Conservation (phyloP, 495 filamentous ascomycete genomes). For the Tuber calosporum region DNA sequence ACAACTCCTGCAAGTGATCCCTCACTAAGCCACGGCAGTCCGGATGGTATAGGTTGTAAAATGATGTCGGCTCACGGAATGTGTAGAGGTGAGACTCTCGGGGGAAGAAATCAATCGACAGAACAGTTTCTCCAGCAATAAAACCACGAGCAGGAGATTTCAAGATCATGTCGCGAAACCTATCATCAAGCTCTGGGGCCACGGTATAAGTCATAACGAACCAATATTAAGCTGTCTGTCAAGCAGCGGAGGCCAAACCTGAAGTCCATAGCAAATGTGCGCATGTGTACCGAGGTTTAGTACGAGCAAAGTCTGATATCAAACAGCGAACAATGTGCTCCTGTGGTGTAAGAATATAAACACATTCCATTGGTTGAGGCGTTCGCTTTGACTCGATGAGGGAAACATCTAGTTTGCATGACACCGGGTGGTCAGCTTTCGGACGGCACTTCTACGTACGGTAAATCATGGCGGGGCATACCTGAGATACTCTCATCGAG, state of each 20-base stretch:
- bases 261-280: conserved; percentile 78
- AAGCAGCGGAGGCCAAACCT: conserved; percentile 47
- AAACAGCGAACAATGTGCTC: conserved; percentile 86
- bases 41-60: conserved; percentile 85
- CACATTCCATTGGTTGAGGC: conserved; percentile 80
- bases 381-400: conserved; percentile 72
- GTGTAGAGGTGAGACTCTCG: conserved; percentile 86
- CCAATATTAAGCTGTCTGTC: conserved; percentile 13
- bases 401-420: conserved; percentile 20
- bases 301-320: conserved; percentile 78
- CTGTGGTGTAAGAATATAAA: conserved; percentile 80
- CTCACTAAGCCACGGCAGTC: conserved; percentile 75
- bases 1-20: conserved; percentile 69
- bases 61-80: conserved; percentile 89
- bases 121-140: conserved; percentile 62
- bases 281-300: conserved; percentile 57
- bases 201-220: conserved; percentile 44
- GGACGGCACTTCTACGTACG: not conserved
- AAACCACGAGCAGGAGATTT: conserved; percentile 56
- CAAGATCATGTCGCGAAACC: conserved; percentile 37
- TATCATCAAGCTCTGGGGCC: conserved; percentile 36
- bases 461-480: conserved; percentile 46
- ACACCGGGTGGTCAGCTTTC: not conserved
- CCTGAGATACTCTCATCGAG: conserved; percentile 91
- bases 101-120: conserved; percentile 81